These are phyloP conservation scores for Aspergillus fischeri DNA, from an alignment of 2,329 filamentous ascomycete genomes.

Conservation along the genomic window DNA sequence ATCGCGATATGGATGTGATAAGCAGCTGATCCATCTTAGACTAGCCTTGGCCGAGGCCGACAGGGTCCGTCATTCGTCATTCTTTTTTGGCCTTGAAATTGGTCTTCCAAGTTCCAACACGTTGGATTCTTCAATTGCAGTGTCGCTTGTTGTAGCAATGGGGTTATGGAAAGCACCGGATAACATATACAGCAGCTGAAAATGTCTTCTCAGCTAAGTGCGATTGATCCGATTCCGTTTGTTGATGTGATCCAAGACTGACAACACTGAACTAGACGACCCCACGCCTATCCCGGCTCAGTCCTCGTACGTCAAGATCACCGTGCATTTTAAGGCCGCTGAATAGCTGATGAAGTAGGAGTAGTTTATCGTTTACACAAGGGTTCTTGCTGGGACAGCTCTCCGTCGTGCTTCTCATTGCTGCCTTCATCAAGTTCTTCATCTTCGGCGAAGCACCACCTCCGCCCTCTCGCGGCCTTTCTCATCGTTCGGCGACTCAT, in stretches of 20 bases:
- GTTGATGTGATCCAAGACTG: conserved; percentile 6
- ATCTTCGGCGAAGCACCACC: conserved; percentile 94
- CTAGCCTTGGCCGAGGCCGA: neutral
- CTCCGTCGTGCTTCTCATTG: conserved; percentile 83
- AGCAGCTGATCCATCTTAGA: neutral
- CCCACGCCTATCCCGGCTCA: conserved; percentile 29
- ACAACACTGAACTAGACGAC: conserved; percentile 24
- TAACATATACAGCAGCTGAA: conserved; percentile 20
- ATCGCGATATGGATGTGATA: neutral
- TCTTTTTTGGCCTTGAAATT: neutral
- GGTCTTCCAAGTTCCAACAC: conserved; percentile 2
- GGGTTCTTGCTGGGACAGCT: conserved; percentile 91
- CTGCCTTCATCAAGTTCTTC: conserved; percentile 98
- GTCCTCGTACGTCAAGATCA: conserved; percentile 36
- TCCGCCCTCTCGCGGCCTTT: conserved; percentile 71
- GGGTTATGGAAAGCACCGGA: conserved; percentile 17
- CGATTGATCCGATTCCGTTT: conserved; percentile 1
- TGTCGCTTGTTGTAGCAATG: conserved; percentile 17
- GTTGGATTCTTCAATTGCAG: neutral
- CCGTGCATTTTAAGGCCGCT: neutral
- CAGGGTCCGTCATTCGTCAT: neutral
- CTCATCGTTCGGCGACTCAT: conserved; percentile 73
- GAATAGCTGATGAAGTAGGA: conserved; percentile 3
- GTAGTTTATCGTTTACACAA: conserved; percentile 83
- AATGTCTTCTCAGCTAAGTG: conserved; percentile 32